Evolutionary conservation across 106 monocot species (phyloP).

Genomic region (Narthecium ossifragum): DNA sequence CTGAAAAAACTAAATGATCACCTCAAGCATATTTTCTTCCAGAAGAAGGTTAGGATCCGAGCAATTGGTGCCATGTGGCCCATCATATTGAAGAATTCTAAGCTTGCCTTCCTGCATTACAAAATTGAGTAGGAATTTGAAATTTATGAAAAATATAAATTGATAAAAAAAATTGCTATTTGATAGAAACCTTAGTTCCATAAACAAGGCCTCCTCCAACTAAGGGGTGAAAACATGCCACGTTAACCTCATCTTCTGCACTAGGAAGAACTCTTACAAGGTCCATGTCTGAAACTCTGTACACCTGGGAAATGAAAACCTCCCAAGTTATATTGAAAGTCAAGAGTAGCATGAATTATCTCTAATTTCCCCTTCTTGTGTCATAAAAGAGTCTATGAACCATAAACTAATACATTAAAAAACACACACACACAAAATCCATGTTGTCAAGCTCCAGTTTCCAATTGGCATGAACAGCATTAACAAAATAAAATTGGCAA

Average conservation of each 20-base stretch:
- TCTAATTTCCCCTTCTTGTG: no score
- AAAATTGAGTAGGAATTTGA: background rate
- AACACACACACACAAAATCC: no score
- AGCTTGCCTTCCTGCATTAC: slow-evolving; percentile 85
- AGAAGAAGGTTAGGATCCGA: slow-evolving; percentile 23
- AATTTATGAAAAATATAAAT: background rate
- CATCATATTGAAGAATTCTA: slow-evolving; percentile 71
- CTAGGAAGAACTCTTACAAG: slow-evolving; percentile 96
- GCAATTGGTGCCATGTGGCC: slow-evolving; percentile 21
- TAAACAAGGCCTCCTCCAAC: slow-evolving; percentile 90
- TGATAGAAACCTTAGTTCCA: slow-evolving; percentile 77
- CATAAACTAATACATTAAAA: no score
- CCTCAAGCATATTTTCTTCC: slow-evolving; percentile 60
- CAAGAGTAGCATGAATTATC: no score
- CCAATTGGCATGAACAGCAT: no score
- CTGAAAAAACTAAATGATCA: background rate
- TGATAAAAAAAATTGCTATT: background rate
- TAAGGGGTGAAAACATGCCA: slow-evolving; percentile 96
- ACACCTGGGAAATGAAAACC: slow-evolving; percentile 69
- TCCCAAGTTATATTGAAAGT: no score
- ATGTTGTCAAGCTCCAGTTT: no score
- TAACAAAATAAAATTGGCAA: no score
- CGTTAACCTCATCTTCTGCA: slow-evolving; percentile 98
- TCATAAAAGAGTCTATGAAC: no score
- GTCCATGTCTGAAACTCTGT: slow-evolving; percentile 98